phyloP scores from a whole-genome alignment of 78 protist species.

The Guillardia theta region DNA sequence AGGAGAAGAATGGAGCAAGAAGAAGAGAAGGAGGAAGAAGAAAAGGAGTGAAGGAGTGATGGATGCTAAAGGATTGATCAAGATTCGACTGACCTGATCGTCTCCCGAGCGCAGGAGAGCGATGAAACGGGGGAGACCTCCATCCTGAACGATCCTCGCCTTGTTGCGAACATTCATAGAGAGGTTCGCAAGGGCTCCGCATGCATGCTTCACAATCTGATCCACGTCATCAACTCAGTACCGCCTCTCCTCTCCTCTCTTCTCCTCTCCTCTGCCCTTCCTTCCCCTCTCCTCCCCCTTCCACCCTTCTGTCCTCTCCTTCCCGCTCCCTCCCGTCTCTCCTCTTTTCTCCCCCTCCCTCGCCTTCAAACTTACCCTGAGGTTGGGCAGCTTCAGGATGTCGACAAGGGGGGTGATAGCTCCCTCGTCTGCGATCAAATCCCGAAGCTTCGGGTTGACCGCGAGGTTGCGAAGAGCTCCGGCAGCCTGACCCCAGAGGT shows the following conservation, averaged over 20 bases:
- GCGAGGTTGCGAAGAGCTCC: conserved; percentile 36
- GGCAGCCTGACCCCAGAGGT: too few species aligned
- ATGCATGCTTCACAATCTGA: conserved; percentile 2
- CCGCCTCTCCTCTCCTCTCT: too few species aligned
- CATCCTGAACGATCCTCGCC: conserved; percentile 29
- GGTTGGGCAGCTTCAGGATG: conserved; percentile 31
- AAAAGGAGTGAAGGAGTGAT: neutral
- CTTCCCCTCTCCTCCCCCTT: too few species aligned
- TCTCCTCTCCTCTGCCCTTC: too few species aligned
- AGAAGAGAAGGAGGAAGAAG: neutral
- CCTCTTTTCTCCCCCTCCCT: too few species aligned
- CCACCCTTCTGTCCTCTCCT: too few species aligned
- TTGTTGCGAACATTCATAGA: conserved; percentile 38
- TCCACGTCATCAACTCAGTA: neutral
- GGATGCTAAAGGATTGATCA: too few species aligned
- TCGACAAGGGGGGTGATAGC: conserved; percentile 36
- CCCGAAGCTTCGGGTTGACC: conserved; percentile 38
- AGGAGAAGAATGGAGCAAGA: neutral
- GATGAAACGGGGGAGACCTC: neutral
- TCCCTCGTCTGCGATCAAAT: conserved; percentile 24
- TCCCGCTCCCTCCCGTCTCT: too few species aligned
- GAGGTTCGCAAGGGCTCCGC: conserved; percentile 31
- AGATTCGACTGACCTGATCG: neutral
- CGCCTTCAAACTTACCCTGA: neutral
- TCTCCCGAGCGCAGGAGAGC: conserved; percentile 34